Conservation (phyloP, 1,284 basidiomycete species). For the Ustilago loliicola region DNA sequence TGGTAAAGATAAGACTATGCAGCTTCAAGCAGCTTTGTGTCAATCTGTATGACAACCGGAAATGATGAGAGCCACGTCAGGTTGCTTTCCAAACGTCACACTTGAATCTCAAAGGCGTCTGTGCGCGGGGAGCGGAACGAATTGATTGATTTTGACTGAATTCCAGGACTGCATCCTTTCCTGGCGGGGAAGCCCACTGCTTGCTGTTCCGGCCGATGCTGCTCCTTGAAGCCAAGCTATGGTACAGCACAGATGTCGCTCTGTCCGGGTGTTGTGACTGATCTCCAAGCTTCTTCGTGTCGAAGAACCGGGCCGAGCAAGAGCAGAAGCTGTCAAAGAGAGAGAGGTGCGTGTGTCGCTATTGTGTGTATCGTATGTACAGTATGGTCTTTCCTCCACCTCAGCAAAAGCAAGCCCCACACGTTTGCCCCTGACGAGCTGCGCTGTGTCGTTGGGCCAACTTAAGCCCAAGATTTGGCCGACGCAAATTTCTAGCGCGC, state of each 20-base stretch:
- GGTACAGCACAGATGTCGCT: not conserved
- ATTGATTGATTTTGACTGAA: not conserved
- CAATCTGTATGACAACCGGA: not conserved
- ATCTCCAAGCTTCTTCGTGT: no score
- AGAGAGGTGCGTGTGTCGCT: not conserved
- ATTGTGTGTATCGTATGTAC: no score
- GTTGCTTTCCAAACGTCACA: slow-evolving; percentile 1
- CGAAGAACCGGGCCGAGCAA: no score
- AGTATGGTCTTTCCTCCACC: not conserved
- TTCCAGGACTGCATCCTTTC: not conserved
- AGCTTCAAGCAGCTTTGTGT: not conserved
- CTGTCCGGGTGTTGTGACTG: no score
- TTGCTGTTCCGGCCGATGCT: not conserved
- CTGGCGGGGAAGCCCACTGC: slow-evolving; percentile 10
- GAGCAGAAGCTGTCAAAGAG: no score
- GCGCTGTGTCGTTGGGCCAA: not conserved
- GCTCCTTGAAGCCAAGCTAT: not conserved
- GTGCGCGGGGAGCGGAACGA: slow-evolving; percentile 8
- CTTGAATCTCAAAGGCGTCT: not conserved
- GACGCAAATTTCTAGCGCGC: not conserved
- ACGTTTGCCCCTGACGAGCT: not conserved
- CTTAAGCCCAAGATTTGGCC: not conserved
- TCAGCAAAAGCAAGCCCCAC: not conserved
- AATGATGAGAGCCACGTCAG: not conserved
- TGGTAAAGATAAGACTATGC: no score